A percentile compares a stretch with the other conserved stretches of the same genome.
Evolutionary conservation across 2,329 filamentous ascomycete genomes (phyloP).

Genomic region (Ophiosphaerella narmari): DNA sequence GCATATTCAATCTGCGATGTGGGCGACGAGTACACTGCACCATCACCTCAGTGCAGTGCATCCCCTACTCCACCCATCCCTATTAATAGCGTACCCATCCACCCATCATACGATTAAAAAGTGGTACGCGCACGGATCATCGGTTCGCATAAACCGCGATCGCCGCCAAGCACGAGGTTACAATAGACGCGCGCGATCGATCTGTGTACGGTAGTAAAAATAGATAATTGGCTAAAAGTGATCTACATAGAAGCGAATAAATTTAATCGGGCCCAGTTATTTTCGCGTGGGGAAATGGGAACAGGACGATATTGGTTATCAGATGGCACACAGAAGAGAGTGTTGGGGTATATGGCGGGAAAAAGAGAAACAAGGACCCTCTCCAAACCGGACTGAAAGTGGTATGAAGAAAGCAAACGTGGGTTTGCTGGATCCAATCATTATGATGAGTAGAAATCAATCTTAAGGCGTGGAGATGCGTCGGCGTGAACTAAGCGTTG

Average conservation of each 20-base stretch:
- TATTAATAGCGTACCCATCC: no score
- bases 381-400: conserved; percentile 7
- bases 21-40: no score
- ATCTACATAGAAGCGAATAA: conserved; percentile 8
- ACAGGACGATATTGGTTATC: no score
- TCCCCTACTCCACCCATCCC: no score
- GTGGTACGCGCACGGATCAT: no score
- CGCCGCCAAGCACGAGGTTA: no score
- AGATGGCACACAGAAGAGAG: conserved; percentile 24
- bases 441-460: neutral
- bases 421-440: no score
- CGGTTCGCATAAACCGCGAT: no score
- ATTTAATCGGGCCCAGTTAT: neutral
- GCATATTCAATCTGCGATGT: no score
- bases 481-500: conserved; percentile 30
- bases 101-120: no score
- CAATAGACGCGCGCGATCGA: no score
- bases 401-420: neutral
- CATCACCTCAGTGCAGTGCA: no score
- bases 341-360: conserved; percentile 38
- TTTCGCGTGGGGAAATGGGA: neutral
- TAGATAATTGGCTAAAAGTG: conserved; percentile 3
- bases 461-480: neutral
- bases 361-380: conserved; percentile 9
- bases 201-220: neutral